Evolutionary conservation across 1,139 yeast species (phyloP).

Genomic region (Candida sanyaensis): DNA sequence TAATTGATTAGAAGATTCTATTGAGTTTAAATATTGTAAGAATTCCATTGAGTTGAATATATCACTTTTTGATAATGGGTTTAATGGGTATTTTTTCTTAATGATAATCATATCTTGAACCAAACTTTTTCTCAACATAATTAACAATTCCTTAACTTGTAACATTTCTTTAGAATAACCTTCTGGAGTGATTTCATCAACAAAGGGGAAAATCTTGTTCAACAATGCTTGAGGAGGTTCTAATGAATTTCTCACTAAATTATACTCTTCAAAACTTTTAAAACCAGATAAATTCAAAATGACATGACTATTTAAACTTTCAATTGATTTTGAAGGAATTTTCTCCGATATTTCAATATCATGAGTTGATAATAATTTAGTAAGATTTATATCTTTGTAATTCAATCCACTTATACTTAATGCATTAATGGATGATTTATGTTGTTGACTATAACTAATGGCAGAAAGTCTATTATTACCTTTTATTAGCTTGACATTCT

Average conservation of each 20-base stretch:
- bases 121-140: slow-evolving; percentile 25
- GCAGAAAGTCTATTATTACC: slow-evolving; percentile 27
- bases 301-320: slow-evolving; percentile 17
- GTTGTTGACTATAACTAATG: slow-evolving; percentile 31
- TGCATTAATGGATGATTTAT: slow-evolving; percentile 25
- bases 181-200: slow-evolving; percentile 10
- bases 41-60: slow-evolving; percentile 27
- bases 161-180: slow-evolving; percentile 13
- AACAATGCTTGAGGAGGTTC: slow-evolving; percentile 32
- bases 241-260: slow-evolving; percentile 20
- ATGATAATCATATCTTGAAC: slow-evolving; percentile 38
- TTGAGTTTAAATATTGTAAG: slow-evolving; percentile 19
- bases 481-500: slow-evolving; percentile 25
- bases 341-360: slow-evolving; percentile 14
- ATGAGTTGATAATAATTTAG: slow-evolving; percentile 22
- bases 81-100: slow-evolving; percentile 25
- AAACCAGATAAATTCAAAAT: slow-evolving; percentile 30
- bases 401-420: slow-evolving; percentile 23
- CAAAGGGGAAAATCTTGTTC: slow-evolving; percentile 32
- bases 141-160: slow-evolving; percentile 22
- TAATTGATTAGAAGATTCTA: slow-evolving; percentile 15
- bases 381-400: slow-evolving; percentile 22
- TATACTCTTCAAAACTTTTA: slow-evolving; percentile 19
- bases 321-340: slow-evolving; percentile 15
- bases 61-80: slow-evolving; percentile 28